Evolutionary conservation across 2,329 filamentous ascomycete species (phyloP), one percentile per base, ranked within the genome.

Genomic region (Aspergillus luchuensis): DNA sequence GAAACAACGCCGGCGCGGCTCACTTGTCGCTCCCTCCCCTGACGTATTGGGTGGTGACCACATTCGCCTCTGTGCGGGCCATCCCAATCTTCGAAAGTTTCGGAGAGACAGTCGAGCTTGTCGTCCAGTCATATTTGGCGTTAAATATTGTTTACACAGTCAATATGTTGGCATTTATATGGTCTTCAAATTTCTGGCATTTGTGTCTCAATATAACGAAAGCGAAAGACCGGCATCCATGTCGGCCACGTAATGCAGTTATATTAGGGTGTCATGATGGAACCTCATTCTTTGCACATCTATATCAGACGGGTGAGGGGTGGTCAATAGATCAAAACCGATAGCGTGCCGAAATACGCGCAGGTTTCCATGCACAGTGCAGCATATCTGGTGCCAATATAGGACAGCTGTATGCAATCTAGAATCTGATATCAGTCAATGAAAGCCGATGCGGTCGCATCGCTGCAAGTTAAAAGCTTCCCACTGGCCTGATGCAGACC

Each of bases 71-170:
- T 61, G 50, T 28, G 61, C 58, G 39, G 50, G 53, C 48, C 62
- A 52, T 59, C 41, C 41, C 52, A 58, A 47, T 55, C 57, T 41
- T 59, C 45, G 51, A 36, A 56, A 19, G 58, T 57, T 49, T 56
- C 41, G 57, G 59, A 51, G 54, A 45, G 52, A 51, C 38, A 48
- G 39, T 51, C 57, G 54, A 54, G 48, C 51, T 45, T 57, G 57
- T 36, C 21, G 57, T 36, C 21, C 23, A 43, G 41, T 56, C 39
- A 33, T 21, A 36, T 62, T 55, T 61, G 41, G 53, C 59, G 58
- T 59, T 60, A 58, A 59, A 54, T 63, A 64, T 63, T 63, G 57
- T 60, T 58, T 60, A 50, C 49, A 52, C 58, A 63, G 47, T 59
- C 57, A 33, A 58, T 53, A 56, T 63, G 56, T 57, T 56, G 57